Evolutionary conservation across 2,329 filamentous ascomycete genomes (phyloP), one percentile per base, ranked within the genome.

Genomic region (Penicillium sp.): DNA sequence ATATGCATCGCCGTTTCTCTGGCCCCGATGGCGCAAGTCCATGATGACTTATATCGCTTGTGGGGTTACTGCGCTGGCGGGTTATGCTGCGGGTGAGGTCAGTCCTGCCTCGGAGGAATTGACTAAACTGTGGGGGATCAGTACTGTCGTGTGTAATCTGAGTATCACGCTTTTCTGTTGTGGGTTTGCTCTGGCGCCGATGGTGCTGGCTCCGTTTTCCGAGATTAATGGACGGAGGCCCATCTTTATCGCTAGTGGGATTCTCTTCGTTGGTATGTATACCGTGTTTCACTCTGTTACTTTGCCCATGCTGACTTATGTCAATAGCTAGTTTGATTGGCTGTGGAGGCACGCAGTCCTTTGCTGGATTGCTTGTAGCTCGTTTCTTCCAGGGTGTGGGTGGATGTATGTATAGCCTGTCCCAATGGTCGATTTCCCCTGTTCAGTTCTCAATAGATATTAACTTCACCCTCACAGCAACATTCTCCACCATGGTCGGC

Each of bases 401-500:
- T 7, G 88, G 85, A 6, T 91, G 87, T 49, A 86, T 82, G 79
- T 80, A 17, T 72, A 61, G 7, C 41, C 31, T 33, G 6, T 40
- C 15, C 66, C 2, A 12, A 15, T 25, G 21, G 1, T 27, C 27
- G 13, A 27, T 15, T 33, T 33, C 6, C 31, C 31, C 31, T 2
- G 5, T 33, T 33, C 25, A 6, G 2, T 6, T 10, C 17, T 6
- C 17, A 6, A 23, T 3, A 21, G 7, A 17, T 27, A 45, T 25
- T 51, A 12, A 56, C 48, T 38, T 23, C 4, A 17, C 6, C 10
- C 19, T 25, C 21, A 29, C 25, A 78, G 75, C 71, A 35, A 86
- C 84, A 0, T 96, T 95, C 70, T 91, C 89, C 45, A 94, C 91
- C 23, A 93, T 96, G 82, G 89, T 96, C 0, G 93, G 93, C n/a